Evolutionary conservation across 2,329 filamentous ascomycete species (phyloP), one percentile per base, ranked within the genome.

Genomic region (Tolypocladium nubicola): DNA sequence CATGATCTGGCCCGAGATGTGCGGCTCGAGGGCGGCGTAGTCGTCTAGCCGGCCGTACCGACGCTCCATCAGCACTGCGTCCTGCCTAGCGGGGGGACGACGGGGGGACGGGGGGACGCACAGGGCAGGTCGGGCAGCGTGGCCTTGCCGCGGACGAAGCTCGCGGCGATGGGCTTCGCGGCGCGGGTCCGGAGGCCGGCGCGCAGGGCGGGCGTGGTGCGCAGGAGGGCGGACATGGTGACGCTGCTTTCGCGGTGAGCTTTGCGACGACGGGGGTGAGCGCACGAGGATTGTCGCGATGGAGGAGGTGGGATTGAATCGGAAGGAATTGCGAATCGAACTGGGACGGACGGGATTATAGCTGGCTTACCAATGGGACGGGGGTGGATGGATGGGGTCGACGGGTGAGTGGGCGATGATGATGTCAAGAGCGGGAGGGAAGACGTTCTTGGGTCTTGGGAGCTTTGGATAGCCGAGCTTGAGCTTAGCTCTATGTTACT

Each of bases 1-100:
- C 92, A 96, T 96, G 79, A 96, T 96, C 76, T 94, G 85, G 72
- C 88, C 88, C 53, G 88, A 92, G 77, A 96, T 85, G 68, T 79
- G 70, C 54, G 84, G 84, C 78, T 99, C 94, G 67, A 99, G 90
- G 55, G 92, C 94, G 71, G 88, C 90, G 75, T 97, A 99, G 81
- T 97, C 94, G 72, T 97, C 93, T 96, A 49, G 26, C 41, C 37
- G 52, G 26, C 41, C 37, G 10, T 14, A 9, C 8, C 16, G 19
- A 6, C 47, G 26, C 9, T 21, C 16, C 30, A 19, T 50, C 47
- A 50, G 47, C 47, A n/a, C 2, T 19, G 16, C 23, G n/a, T 5
- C 5, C 26, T 26, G 16, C 10, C 16, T 8, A 53, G 30, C 11
- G 23, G 13, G 21, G 39, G 26, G 30, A 21, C 2, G 23, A 26